Conservation (phyloP, 2,329 filamentous ascomycete species). For the Acrocalymma vagum region DNA sequence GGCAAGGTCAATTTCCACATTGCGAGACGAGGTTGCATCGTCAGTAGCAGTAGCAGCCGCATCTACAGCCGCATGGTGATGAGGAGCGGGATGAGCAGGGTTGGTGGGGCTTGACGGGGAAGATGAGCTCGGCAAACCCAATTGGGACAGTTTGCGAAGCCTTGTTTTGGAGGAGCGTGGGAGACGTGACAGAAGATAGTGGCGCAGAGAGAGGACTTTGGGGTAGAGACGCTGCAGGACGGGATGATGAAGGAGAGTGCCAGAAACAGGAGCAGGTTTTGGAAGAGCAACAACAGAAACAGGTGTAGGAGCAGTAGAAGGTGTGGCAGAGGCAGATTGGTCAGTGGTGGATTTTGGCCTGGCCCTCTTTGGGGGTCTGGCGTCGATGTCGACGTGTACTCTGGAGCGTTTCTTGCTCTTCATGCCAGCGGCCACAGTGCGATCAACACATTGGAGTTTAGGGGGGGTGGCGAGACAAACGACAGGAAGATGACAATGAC, state of each 20-base stretch:
- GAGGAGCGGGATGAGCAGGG: too few species aligned
- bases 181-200: slow-evolving; percentile 73
- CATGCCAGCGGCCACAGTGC: slow-evolving; percentile 33
- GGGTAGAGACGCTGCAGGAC: slow-evolving; percentile 75
- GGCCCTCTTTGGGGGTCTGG: slow-evolving; percentile 31
- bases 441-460: too few species aligned
- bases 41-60: slow-evolving; percentile 12
- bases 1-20: slow-evolving; percentile 53
- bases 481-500: slow-evolving; percentile 2
- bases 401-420: slow-evolving; percentile 43
- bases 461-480: slow-evolving; percentile 17
- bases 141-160: slow-evolving; percentile 55
- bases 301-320: slow-evolving; percentile 17
- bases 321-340: slow-evolving; percentile 44
- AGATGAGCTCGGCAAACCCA: too few species aligned
- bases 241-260: too few species aligned
- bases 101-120: too few species aligned
- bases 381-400: slow-evolving; percentile 25
- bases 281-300: background rate
- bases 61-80: too few species aligned
- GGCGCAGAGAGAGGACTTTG: slow-evolving; percentile 71
- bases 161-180: slow-evolving; percentile 69
- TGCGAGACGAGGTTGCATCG: slow-evolving; percentile 48
- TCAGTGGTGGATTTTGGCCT: slow-evolving; percentile 22
- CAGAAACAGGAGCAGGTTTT: slow-evolving; percentile 38